Percentiles rank a stretch among this genome's conserved stretches.
These are phyloP conservation scores for Lodderomyces parapsilosis DNA, from an alignment of 1,139 yeast genomes.

Conservation along the genomic window DNA sequence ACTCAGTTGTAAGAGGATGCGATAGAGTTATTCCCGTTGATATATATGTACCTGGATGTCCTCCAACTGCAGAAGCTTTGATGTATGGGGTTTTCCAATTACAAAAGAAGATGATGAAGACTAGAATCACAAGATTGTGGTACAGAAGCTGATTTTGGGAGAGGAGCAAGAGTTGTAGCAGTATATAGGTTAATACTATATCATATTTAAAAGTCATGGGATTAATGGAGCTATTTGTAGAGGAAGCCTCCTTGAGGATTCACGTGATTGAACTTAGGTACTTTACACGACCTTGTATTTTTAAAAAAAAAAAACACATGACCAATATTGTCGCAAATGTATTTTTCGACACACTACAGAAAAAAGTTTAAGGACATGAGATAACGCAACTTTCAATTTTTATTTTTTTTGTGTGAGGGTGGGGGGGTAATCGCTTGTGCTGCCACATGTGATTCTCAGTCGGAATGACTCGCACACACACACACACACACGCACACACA, in stretches of 20 bases:
- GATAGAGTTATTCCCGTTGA: conserved; percentile 89
- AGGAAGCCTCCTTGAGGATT: not conserved
- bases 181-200: not conserved
- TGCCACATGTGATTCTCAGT: no score
- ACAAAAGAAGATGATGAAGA: conserved; percentile 85
- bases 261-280: not conserved
- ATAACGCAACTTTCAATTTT: no score
- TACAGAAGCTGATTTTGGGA: conserved; percentile 59
- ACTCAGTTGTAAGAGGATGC: conserved; percentile 87
- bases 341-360: not conserved
- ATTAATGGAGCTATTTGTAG: not conserved
- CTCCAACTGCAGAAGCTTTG: conserved; percentile 88
- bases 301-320: not conserved
- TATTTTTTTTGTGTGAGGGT: no score
- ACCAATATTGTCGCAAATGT: no score
- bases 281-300: not conserved
- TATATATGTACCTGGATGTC: conserved; percentile 91
- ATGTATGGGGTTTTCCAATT: conserved; percentile 88
- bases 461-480: not conserved
- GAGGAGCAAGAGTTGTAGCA: not conserved
- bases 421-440: no score
- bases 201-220: not conserved
- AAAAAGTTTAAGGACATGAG: not conserved
- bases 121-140: conserved; percentile 83
- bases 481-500: no score